phyloP scores from a whole-genome alignment of 2,329 filamentous ascomycete species.

The Tolypocladium ophioglossoides region DNA sequence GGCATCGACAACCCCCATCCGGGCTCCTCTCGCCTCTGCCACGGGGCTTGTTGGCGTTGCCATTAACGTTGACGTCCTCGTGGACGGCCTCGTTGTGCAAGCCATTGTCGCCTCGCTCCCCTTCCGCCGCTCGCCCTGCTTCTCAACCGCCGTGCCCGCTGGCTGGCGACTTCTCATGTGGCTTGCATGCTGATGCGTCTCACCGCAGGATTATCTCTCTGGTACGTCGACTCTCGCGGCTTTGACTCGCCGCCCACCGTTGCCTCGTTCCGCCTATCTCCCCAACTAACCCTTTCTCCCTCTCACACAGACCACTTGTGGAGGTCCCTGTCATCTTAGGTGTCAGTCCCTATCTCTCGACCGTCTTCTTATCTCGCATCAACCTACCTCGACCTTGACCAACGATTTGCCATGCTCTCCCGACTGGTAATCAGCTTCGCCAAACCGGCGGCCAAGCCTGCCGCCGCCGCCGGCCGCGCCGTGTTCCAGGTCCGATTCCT shows the following conservation, averaged over 20 bases:
- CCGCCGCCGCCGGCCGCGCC: conserved; percentile 28
- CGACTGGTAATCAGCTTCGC: conserved; percentile 41
- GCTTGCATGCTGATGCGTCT: conserved; percentile 29
- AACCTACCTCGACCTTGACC: conserved; percentile 2
- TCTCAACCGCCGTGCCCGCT: not conserved
- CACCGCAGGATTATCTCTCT: conserved; percentile 61
- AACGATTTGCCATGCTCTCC: conserved; percentile 43
- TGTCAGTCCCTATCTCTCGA: conserved; percentile 12
- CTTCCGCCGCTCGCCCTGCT: not conserved
- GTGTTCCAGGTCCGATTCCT: conserved; percentile 26
- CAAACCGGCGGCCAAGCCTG: conserved; percentile 39
- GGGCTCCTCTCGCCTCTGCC: not conserved
- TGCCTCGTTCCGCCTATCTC: conserved; percentile 8
- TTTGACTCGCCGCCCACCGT: conserved; percentile 30
- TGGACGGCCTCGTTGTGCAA: not conserved
- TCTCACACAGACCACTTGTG: conserved; percentile 28
- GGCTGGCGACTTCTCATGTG: conserved; percentile 10
- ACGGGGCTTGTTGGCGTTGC: too few relatives aligned
- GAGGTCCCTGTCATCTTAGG: conserved; percentile 26
- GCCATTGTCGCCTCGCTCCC: not conserved
- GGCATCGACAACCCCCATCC: too few relatives aligned
- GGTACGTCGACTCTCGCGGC: conserved; percentile 35
- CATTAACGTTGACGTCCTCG: not conserved
- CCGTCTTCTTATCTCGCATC: conserved; percentile 5
- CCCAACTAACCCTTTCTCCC: conserved; percentile 7